phyloP scores from a whole-genome alignment of 768 basidiomycete species.

The Gymnopilus junonius region DNA sequence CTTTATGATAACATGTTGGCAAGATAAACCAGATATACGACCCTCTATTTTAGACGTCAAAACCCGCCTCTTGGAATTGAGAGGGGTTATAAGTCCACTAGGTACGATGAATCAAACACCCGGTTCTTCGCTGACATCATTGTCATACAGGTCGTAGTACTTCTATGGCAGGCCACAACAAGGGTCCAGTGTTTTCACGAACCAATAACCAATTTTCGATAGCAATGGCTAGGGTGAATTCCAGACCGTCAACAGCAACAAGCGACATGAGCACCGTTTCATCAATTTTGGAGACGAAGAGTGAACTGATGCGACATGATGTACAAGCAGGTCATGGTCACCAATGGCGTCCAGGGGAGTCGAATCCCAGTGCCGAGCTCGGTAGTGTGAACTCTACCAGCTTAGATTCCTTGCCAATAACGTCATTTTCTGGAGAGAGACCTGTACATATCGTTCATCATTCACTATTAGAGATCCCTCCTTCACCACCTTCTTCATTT shows the following conservation, averaged over 20 bases:
- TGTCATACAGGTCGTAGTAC: background rate
- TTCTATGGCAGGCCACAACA: background rate
- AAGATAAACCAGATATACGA: conserved; percentile 38
- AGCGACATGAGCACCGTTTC: background rate
- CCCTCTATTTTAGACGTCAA: conserved; percentile 43
- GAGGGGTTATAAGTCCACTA: background rate
- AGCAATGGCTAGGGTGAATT: background rate
- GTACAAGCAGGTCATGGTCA: background rate
- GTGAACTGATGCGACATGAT: background rate
- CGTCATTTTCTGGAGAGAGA: background rate
- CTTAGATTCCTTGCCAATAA: background rate
- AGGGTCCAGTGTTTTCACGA: background rate
- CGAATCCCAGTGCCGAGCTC: background rate
- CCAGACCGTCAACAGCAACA: conserved; percentile 16
- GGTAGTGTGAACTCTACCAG: background rate
- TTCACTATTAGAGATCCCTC: conserved; percentile 15
- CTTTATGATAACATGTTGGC: conserved; percentile 49
- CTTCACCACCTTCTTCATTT: conserved; percentile 15
- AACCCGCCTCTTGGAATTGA: conserved; percentile 26
- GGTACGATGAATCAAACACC: background rate
- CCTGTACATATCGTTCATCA: background rate
- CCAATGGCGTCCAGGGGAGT: background rate
- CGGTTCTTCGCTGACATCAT: background rate
- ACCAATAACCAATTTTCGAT: background rate
- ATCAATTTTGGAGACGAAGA: background rate